A percentile compares a stretch with the other conserved stretches of the same genome.
phyloP scores from a whole-genome alignment of 495 filamentous ascomycete genomes.

The Thermothielavioides terrestris region DNA sequence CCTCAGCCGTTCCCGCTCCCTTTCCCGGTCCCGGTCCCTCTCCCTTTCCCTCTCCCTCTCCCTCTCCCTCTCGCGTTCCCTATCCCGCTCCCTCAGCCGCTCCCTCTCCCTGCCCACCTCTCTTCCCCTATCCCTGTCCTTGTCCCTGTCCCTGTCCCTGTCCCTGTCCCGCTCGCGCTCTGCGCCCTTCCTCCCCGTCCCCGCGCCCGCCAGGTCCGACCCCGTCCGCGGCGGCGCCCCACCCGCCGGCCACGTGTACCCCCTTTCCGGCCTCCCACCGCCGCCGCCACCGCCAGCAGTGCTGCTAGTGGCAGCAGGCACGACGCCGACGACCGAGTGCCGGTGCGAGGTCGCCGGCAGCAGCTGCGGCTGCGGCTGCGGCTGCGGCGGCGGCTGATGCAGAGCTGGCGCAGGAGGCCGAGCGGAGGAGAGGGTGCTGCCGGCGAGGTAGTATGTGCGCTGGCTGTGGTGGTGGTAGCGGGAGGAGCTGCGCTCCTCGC shows the following conservation, averaged over 20 bases:
- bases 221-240: neutral
- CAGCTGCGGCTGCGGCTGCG: neutral
- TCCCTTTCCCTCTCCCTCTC: constrained; percentile 6
- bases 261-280: neutral
- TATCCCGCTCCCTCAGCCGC: neutral
- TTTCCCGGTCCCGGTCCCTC: neutral
- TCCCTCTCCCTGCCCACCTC: neutral
- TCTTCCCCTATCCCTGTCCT: neutral
- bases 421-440: too few species aligned
- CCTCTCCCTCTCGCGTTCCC: constrained; percentile 1
- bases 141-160: neutral
- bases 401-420: neutral
- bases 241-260: neutral
- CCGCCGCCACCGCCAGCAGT: neutral
- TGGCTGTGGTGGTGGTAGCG: too few species aligned
- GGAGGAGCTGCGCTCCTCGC: too few species aligned
- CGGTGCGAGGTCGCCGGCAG: neutral
- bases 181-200: neutral
- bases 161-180: neutral
- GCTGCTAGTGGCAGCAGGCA: too few species aligned
- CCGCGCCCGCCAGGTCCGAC: neutral
- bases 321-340: neutral
- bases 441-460: too few species aligned
- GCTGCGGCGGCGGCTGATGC: neutral
- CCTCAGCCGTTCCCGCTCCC: neutral